Conservation (phyloP, 345 rosid genomes). For the Linum lewisii region DNA sequence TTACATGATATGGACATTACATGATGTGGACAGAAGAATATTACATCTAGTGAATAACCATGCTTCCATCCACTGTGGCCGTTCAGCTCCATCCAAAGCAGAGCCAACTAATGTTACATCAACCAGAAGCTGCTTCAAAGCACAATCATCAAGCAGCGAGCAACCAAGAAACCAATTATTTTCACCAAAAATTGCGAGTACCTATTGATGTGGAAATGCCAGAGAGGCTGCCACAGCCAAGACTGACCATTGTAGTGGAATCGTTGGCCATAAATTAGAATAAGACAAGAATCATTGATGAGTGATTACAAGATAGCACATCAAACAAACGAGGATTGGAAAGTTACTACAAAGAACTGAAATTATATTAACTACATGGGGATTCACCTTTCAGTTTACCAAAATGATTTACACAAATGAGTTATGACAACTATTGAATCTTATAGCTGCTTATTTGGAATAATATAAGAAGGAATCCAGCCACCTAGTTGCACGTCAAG, state of each 20-base stretch:
- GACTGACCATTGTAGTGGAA: slow-evolving; percentile 55
- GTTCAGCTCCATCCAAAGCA: no score
- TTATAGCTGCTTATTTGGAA: not conserved
- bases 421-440: not conserved
- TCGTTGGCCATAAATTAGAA: slow-evolving; percentile 58
- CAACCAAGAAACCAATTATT: no score
- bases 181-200: no score
- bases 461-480: slow-evolving; percentile 8
- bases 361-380: not conserved
- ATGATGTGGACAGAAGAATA: no score
- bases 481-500: no score
- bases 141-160: no score
- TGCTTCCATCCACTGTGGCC: no score
- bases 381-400: slow-evolving; percentile 70
- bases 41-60: no score
- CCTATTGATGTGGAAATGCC: slow-evolving; percentile 98
- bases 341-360: not conserved
- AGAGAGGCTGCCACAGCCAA: slow-evolving; percentile 94
- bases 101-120: no score
- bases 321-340: not conserved
- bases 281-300: not conserved
- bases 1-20: no score
- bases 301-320: no score
- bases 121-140: no score
- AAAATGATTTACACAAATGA: slow-evolving; percentile 42